Conservation (phyloP, 257 asterid species). For the Nicotiana undulata region DNA sequence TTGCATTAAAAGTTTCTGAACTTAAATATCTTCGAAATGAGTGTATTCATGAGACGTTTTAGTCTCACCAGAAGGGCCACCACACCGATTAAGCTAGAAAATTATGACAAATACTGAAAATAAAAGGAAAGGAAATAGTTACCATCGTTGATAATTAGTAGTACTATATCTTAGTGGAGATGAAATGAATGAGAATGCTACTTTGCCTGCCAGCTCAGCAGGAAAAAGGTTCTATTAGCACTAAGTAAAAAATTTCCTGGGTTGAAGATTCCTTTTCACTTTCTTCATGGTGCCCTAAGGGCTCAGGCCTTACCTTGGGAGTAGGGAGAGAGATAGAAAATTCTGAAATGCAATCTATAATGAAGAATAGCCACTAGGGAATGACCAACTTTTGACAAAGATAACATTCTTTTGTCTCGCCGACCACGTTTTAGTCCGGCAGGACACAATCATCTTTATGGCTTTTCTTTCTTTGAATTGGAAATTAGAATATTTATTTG, state of each 20-base stretch:
- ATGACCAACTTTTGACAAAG: conserved; percentile 42
- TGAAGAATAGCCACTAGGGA: conserved; percentile 12
- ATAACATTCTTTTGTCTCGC: conserved; percentile 26
- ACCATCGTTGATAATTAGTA: neutral
- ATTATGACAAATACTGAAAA: neutral
- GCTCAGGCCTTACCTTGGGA: conserved; percentile 5
- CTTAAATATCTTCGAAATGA: neutral
- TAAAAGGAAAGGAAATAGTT: neutral
- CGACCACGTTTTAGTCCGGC: conserved; percentile 22
- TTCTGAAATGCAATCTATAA: neutral
- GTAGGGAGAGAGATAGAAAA: conserved; percentile 7
- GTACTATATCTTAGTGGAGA: neutral
- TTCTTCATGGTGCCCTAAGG: neutral
- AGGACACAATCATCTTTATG: neutral
- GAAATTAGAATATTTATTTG: neutral
- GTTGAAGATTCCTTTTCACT: conserved; percentile 4
- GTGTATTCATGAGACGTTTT: neutral
- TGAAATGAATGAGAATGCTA: neutral
- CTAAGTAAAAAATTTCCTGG: neutral
- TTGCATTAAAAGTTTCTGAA: neutral
- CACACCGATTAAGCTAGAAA: neutral
- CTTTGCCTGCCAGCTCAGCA: neutral
- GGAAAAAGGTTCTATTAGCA: neutral
- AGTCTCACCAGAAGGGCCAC: neutral
- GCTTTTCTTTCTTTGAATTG: neutral